Conservation (phyloP, 306 rosid genomes). For the Fragaria vesca region DNA sequence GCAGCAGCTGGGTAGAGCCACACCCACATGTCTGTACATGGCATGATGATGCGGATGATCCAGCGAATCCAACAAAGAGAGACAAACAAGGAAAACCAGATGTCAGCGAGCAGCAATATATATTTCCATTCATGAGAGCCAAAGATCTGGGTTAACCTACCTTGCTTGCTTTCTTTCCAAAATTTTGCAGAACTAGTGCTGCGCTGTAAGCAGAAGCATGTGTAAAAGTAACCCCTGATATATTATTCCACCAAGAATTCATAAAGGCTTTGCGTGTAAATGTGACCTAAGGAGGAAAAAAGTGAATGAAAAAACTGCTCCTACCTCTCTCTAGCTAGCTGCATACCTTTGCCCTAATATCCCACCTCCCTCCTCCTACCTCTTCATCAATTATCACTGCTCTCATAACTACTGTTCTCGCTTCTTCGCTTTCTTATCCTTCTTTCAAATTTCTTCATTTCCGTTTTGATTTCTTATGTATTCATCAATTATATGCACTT, state of each 20-base stretch:
- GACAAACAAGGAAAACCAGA: conserved; percentile 34
- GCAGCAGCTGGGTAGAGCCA: neutral
- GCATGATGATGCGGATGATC: conserved; percentile 25
- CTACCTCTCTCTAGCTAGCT: neutral
- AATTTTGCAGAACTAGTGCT: conserved; percentile 6
- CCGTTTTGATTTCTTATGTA: neutral
- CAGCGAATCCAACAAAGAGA: conserved; percentile 41
- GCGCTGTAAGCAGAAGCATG: conserved; percentile 11
- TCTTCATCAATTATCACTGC: neutral
- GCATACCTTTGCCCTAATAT: conserved; percentile 2
- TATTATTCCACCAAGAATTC: neutral
- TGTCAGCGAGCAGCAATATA: conserved; percentile 30
- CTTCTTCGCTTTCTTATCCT: neutral
- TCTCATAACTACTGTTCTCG: neutral
- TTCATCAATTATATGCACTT: neutral
- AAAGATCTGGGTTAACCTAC: neutral
- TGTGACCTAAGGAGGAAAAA: conserved; percentile 1
- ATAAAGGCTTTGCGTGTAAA: conserved; percentile 11
- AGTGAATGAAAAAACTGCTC: conserved; percentile 9
- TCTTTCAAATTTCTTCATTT: neutral
- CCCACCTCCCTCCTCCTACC: neutral
- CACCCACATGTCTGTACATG: conserved; percentile 17
- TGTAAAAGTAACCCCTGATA: neutral
- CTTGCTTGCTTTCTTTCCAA: neutral
- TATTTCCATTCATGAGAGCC: neutral